phyloP scores from a whole-genome alignment of 768 basidiomycete species.

The Psilocybe tampanensis region DNA sequence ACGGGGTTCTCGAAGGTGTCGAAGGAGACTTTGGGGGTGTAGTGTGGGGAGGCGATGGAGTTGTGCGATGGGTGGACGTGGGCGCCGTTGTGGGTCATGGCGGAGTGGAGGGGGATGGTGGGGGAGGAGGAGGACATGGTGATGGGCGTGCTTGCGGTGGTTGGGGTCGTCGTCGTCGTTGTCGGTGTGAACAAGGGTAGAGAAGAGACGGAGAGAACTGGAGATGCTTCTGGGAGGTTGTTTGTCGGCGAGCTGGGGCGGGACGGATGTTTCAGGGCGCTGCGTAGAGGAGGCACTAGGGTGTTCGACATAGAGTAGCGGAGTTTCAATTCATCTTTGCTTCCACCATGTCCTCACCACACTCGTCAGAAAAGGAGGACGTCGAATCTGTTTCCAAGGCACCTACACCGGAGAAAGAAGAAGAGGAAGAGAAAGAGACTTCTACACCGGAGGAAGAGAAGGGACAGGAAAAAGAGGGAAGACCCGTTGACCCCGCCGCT shows the following conservation, averaged over 20 bases:
- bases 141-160: neutral
- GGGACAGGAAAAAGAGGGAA: too few relatives aligned
- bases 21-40: slow-evolving; percentile 79
- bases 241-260: slow-evolving; percentile 17
- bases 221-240: neutral
- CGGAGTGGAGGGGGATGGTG: neutral
- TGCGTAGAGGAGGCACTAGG: slow-evolving; percentile 17
- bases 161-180: too few relatives aligned
- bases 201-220: neutral
- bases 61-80: slow-evolving; percentile 4
- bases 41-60: slow-evolving; percentile 20
- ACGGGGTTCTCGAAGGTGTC: slow-evolving; percentile 85
- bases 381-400: too few relatives aligned
- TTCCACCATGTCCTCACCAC: neutral
- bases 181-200: slow-evolving; percentile 3
- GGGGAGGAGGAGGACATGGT: neutral
- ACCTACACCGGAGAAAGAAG: too few relatives aligned
- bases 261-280: slow-evolving; percentile 29
- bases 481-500: too few relatives aligned
- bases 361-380: neutral
- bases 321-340: neutral
- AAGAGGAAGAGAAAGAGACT: too few relatives aligned
- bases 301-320: slow-evolving; percentile 3
- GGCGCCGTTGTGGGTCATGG: neutral
- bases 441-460: too few relatives aligned